Conservation (phyloP, 257 asterid species). For the Ligustrum vulgare region DNA sequence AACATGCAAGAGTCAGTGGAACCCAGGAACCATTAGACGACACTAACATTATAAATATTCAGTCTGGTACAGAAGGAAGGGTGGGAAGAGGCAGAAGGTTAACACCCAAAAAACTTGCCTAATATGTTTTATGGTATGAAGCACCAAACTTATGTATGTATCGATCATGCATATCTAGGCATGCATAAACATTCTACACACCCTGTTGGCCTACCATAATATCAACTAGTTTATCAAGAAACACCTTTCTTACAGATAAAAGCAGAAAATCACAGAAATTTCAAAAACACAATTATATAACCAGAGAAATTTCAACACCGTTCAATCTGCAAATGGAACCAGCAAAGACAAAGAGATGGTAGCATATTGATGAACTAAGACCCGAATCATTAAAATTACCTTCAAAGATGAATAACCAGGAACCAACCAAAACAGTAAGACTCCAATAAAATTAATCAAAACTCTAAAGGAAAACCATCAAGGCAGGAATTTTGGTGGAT, state of each 20-base stretch:
- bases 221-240: background rate
- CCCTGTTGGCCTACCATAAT: too few species aligned
- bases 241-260: background rate
- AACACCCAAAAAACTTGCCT: background rate
- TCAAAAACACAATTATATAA: too few species aligned
- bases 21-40: background rate
- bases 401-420: too few species aligned
- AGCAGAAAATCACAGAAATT: background rate
- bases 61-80: background rate
- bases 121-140: background rate
- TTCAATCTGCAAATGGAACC: background rate
- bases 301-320: too few species aligned
- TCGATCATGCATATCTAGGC: background rate
- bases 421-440: too few species aligned
- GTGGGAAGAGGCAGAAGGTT: background rate
- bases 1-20: background rate
- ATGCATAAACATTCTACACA: background rate
- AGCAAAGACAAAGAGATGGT: background rate
- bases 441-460: background rate
- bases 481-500: background rate
- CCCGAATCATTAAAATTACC: background rate
- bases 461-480: background rate
- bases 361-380: background rate
- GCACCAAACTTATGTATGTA: background rate
- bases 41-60: background rate